A percentile compares a stretch with the other conserved stretches of the same genome.
phyloP scores from a whole-genome alignment of 495 filamentous ascomycete species.

The Podospora pseudocomata region DNA sequence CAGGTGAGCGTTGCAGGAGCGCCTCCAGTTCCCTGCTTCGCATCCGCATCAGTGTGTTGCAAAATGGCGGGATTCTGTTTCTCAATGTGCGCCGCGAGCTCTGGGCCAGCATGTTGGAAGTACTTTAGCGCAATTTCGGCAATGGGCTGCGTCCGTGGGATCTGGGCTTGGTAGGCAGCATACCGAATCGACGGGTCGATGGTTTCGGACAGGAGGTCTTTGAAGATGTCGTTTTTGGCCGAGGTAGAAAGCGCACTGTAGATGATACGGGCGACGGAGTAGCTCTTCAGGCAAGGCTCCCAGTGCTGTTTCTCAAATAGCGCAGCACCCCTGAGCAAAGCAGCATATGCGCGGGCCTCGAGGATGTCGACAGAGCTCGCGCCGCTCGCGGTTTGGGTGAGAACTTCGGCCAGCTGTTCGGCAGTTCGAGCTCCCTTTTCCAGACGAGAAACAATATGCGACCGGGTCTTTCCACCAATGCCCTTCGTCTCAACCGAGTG shows the following conservation, averaged over 20 bases:
- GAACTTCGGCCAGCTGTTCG: slow-evolving; percentile 59
- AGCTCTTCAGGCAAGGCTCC: slow-evolving; percentile 71
- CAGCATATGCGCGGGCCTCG: slow-evolving; percentile 81
- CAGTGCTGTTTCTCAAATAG: slow-evolving; percentile 84
- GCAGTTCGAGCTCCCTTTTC: slow-evolving; percentile 73
- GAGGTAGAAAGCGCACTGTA: slow-evolving; percentile 63
- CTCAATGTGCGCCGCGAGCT: slow-evolving; percentile 63
- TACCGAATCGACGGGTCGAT: slow-evolving; percentile 93
- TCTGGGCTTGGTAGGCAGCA: slow-evolving; percentile 84
- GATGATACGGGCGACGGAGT: slow-evolving; percentile 73
- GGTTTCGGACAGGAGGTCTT: slow-evolving; percentile 77
- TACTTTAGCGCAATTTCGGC: slow-evolving; percentile 70
- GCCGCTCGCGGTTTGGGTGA: slow-evolving; percentile 54
- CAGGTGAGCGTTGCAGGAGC: slow-evolving; percentile 77
- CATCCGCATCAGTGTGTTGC: slow-evolving; percentile 57
- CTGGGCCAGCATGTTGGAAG: slow-evolving; percentile 60
- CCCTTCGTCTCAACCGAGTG: slow-evolving; percentile 76
- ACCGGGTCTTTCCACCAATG: slow-evolving; percentile 71
- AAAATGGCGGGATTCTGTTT: slow-evolving; percentile 69
- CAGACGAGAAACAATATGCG: slow-evolving; percentile 83
- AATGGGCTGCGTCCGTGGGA: slow-evolving; percentile 77
- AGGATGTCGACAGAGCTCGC: slow-evolving; percentile 69
- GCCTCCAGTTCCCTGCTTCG: slow-evolving; percentile 54
- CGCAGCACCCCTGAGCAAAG: slow-evolving; percentile 67
- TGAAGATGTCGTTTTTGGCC: slow-evolving; percentile 69